A percentile compares a stretch with the other conserved stretches of the same genome.
Conservation (phyloP, 2,329 filamentous ascomycete genomes). For the Amauroascus verrucosus region DNA sequence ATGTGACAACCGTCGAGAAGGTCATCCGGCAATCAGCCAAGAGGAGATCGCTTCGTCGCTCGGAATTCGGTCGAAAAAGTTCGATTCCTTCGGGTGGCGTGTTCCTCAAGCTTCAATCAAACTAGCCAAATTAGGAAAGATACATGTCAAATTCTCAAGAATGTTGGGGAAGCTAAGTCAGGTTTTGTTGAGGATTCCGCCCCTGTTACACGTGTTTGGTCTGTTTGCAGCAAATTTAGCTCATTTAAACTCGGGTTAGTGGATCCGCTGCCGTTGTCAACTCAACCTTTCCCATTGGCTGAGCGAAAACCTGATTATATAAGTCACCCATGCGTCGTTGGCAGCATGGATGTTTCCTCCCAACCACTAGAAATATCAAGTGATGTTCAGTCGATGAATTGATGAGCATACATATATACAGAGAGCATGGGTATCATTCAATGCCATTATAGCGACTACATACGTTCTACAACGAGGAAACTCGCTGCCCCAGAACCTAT, state of each 20-base stretch:
- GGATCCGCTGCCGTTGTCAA: neutral
- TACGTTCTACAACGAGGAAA: too few relatives aligned
- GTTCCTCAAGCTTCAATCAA: neutral
- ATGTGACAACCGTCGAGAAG: too few relatives aligned
- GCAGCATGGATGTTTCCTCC: too few relatives aligned
- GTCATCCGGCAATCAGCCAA: too few relatives aligned
- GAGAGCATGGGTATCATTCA: conserved; percentile 1
- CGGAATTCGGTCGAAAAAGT: too few relatives aligned
- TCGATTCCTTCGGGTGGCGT: neutral
- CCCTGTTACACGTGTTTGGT: neutral
- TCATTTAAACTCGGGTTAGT: neutral
- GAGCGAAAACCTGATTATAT: too few relatives aligned
- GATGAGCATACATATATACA: neutral
- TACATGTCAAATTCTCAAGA: neutral
- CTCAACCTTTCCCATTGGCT: neutral
- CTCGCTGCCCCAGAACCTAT: too few relatives aligned
- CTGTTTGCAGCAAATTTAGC: neutral
- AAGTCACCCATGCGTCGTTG: too few relatives aligned
- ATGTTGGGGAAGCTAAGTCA: conserved; percentile 7
- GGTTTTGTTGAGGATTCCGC: neutral
- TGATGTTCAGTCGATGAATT: neutral
- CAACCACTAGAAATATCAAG: too few relatives aligned
- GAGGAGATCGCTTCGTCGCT: too few relatives aligned
- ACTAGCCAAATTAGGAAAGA: neutral
- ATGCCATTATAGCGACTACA: neutral